Evolutionary conservation across 805 yeast species (phyloP), one percentile per base, ranked within the genome.

Genomic region (Kazachstania psychrophila): DNA sequence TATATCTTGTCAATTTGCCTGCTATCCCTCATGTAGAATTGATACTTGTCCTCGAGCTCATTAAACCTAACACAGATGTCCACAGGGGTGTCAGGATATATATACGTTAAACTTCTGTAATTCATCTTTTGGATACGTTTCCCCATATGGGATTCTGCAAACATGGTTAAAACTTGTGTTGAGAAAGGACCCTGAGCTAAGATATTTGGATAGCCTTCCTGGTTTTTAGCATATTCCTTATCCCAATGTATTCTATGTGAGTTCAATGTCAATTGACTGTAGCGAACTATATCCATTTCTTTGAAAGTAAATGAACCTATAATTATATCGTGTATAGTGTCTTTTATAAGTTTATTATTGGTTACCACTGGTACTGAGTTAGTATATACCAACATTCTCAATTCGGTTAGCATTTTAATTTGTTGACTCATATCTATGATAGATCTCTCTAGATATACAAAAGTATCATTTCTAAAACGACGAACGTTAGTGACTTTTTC

Each of bases 231-330:
- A 53, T 83, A 84, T 1, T 45, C 44, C 5, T 57, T 54, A 51
- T 84, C 83, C 56, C 76, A 78, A 60, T 89, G 98, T 27, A 89
- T 84, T 40, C 71, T 69, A 58, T 89, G 98, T 3, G 94, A 68
- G 54, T 89, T 89, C 61, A 77, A 78, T 1, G 92, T 78, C 36
- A 92, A 56, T 10, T 84, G 79, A 31, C 89, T 77, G 60, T 77
- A 83, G 43, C 85, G 62, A 45, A 64, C 27, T 73, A 65, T 6
- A 65, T 51, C 37, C 61, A 58, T 5, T 71, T 51, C 28, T 73
- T 70, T 16, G 38, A 60, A 28, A 66, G 49, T 16, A 45, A 47
- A 33, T 59, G 22, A 14, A 33, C 43, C 39, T 22, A 39, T 13
- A 20, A 20, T 23, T 6, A 24, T 28, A 6, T 29, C 30, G n/a